Evolutionary conservation across 2,329 filamentous ascomycete genomes (phyloP), one percentile per base, ranked within the genome.

Genomic region (Xylaria sp.): DNA sequence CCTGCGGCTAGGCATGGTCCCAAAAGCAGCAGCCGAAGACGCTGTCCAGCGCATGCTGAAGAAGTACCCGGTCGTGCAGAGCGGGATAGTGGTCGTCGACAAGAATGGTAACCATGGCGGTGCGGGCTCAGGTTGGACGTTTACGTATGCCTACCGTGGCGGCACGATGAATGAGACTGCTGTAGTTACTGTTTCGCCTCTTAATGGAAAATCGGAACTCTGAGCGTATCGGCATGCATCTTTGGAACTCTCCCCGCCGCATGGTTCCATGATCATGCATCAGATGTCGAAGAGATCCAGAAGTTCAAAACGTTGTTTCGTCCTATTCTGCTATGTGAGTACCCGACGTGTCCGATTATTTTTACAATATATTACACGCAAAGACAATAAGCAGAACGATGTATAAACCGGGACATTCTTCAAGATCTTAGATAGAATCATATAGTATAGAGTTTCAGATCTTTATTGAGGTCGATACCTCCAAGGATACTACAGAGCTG

Each of bases 71-170:
- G 75, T 77, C 1, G 75, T 86, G 1, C 77, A 79, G 29, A 84
- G 82, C 59, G 86, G 86, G 0, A 75, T 88, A 2, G 84, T 88
- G 0, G 85, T 88, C 5, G 82, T 86, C 6, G 78, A 86, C 70
- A 82, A 75, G 29, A 75, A 81, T 59, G 86, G 86, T 0, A 78
- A 82, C 50, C 84, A 88, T 51, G 86, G 81, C 0, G 86, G 78
- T 1, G 86, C 86, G 0, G 85, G 78, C 0, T 86, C 84, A 1
- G 85, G 85, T 0, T 88, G 86, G 86, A 83, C 80, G 0, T 88
- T 88, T 70, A 85, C 84, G 2, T 88, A 88, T 70, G 78, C 85
- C 0, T 86, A 82, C 69, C 78, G 85, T 3, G 83, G 83, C 2
- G 83, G 82, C 0, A 71, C 68, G 8, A 87, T 88, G 86, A 76